Evolutionary conservation across 352 stramenopile species (phyloP).

Genomic region (Globisporangium irregulare): DNA sequence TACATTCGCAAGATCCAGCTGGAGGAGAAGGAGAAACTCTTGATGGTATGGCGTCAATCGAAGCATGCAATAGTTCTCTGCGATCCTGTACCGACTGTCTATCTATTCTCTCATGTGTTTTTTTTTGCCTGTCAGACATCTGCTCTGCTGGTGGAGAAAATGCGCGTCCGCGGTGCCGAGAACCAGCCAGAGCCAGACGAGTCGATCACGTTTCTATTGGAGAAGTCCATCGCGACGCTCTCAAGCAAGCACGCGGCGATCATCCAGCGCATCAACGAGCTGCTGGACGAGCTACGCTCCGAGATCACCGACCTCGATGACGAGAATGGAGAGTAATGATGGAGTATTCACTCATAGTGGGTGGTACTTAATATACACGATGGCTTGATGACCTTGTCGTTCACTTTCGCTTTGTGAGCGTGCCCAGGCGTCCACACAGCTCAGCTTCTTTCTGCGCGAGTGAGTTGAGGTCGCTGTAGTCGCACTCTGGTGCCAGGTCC

Average conservation of each 20-base stretch:
- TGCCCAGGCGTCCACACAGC: conserved; percentile 51
- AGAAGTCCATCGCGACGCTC: conserved; percentile 58
- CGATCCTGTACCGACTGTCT: background rate
- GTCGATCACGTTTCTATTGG: conserved; percentile 46
- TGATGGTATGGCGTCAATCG: conserved; percentile 35
- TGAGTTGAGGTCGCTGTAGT: conserved; percentile 44
- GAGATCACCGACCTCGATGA: conserved; percentile 54
- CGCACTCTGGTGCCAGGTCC: conserved; percentile 46
- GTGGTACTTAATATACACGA: no score
- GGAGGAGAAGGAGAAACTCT: conserved; percentile 82
- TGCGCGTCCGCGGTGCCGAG: conserved; percentile 49
- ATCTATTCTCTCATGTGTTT: background rate
- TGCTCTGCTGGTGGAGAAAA: conserved; percentile 77
- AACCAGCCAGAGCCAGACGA: conserved; percentile 40
- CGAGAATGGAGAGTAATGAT: conserved; percentile 11
- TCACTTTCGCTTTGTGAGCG: conserved; percentile 28
- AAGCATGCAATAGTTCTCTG: background rate
- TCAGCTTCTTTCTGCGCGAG: conserved; percentile 53
- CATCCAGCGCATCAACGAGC: conserved; percentile 75
- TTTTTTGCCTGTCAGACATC: conserved; percentile 45
- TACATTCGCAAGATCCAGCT: conserved; percentile 70
- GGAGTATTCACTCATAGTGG: no score
- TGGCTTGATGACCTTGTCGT: background rate
- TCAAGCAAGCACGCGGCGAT: conserved; percentile 54
- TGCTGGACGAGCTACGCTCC: conserved; percentile 62